Base-by-base conservation (phyloP, 805 yeast species). In the Starmerella stellata region DNA sequence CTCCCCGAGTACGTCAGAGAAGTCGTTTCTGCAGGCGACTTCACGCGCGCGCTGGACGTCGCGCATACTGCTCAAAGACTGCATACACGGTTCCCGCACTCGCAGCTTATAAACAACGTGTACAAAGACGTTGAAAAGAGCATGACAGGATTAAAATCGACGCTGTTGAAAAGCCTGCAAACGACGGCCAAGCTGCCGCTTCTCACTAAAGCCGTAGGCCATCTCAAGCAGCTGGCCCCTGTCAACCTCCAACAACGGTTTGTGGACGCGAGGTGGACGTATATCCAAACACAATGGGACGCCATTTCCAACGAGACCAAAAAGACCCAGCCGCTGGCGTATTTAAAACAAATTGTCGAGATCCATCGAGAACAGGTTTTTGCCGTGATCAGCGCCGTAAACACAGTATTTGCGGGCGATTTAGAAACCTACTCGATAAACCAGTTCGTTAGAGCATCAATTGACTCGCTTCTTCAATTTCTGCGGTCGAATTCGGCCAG, bases 31-130 rank as follows among this genome's bases (percentile, higher is more conserved):
- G 76, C 78, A 35, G 94, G 94, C 0, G 79, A 78, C 51, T 90
- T 85, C 53, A 78, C 82, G 25, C 93, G 83, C 51, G 83, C 95
- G 8, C 67, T 87, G 27, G 93, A 87, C 54, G 69, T 87, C 13
- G 77, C 83, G 11, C 68, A 78, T 23, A 74, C 79, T 50, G 73
- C 78, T 1, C 68, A 75, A 44, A 66, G 92, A 39, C 61, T 90
- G 19, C 62, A 68, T 1, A 70, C 74, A 15, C 64, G 92, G 42
- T 85, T 76, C 55, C 80, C 83, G 5, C 67, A 68, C 32, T 57
- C 75, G 7, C 55, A 59, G 1, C 51, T 78, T 1, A 68, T 81
- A 27, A 61, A 57, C 16, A 58, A 63, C 30, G 69, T 80, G 30
- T 70, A 68, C 36, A 46, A 47, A 9, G 83, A 78, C 47, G 69